Percentiles rank a stretch among this genome's conserved stretches.
Conservation (phyloP, 768 basidiomycete species). For the Phylloporus rhodoxanthus region DNA sequence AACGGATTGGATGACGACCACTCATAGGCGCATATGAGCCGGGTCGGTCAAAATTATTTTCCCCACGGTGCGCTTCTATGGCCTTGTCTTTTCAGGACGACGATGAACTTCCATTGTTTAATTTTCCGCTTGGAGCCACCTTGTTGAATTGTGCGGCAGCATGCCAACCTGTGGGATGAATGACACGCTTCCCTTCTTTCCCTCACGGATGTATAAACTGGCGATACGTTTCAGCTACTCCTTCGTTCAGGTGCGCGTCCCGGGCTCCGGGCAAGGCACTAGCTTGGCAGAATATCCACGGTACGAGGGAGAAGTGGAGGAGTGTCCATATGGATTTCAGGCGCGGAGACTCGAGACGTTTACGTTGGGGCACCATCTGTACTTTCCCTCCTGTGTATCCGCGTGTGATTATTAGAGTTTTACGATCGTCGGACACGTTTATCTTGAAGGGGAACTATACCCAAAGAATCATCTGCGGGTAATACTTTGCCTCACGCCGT, state of each 20-base stretch:
- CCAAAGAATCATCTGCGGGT: background rate
- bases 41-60: slow-evolving; percentile 1
- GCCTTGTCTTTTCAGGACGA: background rate
- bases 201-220: background rate
- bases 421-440: background rate
- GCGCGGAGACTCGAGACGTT: background rate
- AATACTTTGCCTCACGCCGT: background rate
- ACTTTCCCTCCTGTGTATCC: background rate
- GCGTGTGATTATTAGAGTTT: background rate
- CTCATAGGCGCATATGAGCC: background rate
- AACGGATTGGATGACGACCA: slow-evolving; percentile 4
- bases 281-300: background rate
- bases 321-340: background rate
- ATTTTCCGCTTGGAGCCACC: slow-evolving; percentile 5
- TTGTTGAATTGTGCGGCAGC: slow-evolving; percentile 1
- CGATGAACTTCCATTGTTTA: slow-evolving; percentile 9
- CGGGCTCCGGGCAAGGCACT: background rate
- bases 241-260: background rate
- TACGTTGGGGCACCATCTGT: background rate
- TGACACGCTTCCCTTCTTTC: background rate
- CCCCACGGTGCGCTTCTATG: slow-evolving; percentile 17
- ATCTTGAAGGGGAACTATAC: background rate
- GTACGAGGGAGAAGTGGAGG: too few relatives aligned
- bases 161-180: slow-evolving; percentile 5
- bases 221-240: background rate